Evolutionary conservation across 176 grass and related monocot genomes (phyloP), one percentile per base, ranked within the genome.

Genomic region (Pontederia crassipes): DNA sequence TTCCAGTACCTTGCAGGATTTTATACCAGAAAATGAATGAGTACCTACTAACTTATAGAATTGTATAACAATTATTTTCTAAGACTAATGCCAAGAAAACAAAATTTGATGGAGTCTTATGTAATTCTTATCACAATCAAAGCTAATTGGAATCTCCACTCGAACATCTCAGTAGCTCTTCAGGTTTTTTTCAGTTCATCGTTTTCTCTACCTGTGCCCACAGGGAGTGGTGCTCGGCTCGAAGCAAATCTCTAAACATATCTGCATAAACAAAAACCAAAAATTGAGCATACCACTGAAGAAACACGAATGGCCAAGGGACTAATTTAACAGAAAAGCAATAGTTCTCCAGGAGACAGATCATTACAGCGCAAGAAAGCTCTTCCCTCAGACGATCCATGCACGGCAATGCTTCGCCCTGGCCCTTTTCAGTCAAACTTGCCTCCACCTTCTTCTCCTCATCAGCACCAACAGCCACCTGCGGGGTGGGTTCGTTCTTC

Each of bases 181-280:
- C n/a, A 57, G n/a, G 12, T 68, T 57, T 46, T 12, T 20, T 20
- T 28, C 2, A 57, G 11, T 17, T 57, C 29, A 55, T 69, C 28
- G 51, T 28, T 10, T 20, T 47, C 48, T 74, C 66, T 86, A 90
- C 87, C 87, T 90, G 72, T 90, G 82, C 48, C 87, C 87, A 64
- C 82, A 86, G 57, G 87, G 73, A 51, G 82, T 90, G 59, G 87
- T 85, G 64, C 82, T 90, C 9, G 87, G 87, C 58, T 90, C 79
- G 24, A 68, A 97, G 81, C 93, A 97, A 61, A 91, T 88, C 4
- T 97, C 87, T 70, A 91, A 78, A 62, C 93, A 97, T 71, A 97
- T 88, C 93, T 91, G 79, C 2, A 51, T 0, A 56, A 68, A 59
- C 72, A 9, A 11, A 61, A 1, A 1, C 4, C 47, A 11, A 13